Conservation (phyloP, 768 basidiomycete species). For the Termitomyces sp. region DNA sequence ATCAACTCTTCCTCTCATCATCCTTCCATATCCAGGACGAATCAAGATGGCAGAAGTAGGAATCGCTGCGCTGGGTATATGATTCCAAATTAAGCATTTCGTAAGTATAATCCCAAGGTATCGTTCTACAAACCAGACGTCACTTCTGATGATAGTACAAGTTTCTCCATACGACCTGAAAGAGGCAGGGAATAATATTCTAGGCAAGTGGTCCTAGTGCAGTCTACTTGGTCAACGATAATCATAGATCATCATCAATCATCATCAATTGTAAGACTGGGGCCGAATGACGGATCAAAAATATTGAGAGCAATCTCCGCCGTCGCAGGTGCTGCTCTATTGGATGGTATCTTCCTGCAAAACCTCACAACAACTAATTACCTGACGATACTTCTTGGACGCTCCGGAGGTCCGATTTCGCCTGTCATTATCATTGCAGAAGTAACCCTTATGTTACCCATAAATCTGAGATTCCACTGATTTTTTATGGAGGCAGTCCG, state of each 20-base stretch:
- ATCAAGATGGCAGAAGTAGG: constrained; percentile 37
- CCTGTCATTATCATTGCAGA: background rate
- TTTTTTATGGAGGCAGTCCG: constrained; percentile 45
- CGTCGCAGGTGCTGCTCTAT: constrained; percentile 41
- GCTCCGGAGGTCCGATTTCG: constrained; percentile 31
- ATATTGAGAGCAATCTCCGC: constrained; percentile 30
- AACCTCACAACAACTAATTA: constrained; percentile 53
- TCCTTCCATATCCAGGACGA: constrained; percentile 25
- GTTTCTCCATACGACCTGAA: constrained; percentile 25
- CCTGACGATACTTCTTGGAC: constrained; percentile 59
- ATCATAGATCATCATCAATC: too few relatives aligned
- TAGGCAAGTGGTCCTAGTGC: constrained; percentile 11
- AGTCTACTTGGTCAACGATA: too few relatives aligned
- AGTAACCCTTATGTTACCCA: background rate
- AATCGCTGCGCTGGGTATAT: constrained; percentile 38
- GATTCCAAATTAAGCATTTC: constrained; percentile 39
- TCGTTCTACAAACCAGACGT: background rate
- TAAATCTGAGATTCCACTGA: background rate
- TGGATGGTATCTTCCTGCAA: constrained; percentile 62
- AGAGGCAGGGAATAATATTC: constrained; percentile 24
- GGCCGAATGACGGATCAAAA: constrained; percentile 51
- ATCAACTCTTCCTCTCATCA: background rate
- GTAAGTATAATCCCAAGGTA: constrained; percentile 28
- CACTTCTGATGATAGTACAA: constrained; percentile 27
- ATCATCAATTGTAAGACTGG: constrained; percentile 62